Conservation (phyloP, 306 rosid species). For the Pyrus communis region DNA sequence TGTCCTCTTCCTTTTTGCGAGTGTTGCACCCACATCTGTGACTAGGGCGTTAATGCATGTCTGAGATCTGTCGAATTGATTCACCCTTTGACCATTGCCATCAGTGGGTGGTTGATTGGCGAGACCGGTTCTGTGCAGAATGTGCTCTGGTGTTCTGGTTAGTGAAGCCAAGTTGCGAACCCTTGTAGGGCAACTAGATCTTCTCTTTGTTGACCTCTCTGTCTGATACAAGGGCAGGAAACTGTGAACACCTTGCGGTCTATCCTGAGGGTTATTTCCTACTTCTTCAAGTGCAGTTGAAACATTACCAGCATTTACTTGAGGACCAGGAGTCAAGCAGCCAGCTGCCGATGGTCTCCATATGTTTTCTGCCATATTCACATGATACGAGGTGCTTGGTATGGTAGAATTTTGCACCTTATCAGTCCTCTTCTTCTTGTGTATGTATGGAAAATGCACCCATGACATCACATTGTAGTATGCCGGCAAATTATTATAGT, state of each 20-base stretch:
- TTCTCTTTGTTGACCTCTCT: slow-evolving; percentile 30
- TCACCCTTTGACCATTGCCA: slow-evolving; percentile 13
- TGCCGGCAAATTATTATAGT: slow-evolving; percentile 6
- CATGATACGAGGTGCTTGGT: slow-evolving; percentile 10
- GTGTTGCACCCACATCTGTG: slow-evolving; percentile 27
- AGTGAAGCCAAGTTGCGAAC: slow-evolving; percentile 28
- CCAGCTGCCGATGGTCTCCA: slow-evolving; percentile 2
- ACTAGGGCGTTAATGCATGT: slow-evolving; percentile 35
- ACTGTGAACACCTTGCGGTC: slow-evolving; percentile 13
- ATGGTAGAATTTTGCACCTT: slow-evolving; percentile 5
- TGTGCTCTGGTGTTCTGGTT: slow-evolving; percentile 21
- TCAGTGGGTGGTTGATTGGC: slow-evolving; percentile 13
- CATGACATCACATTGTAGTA: slow-evolving; percentile 2
- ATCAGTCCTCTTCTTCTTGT: slow-evolving; percentile 23
- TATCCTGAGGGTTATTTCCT: not conserved
- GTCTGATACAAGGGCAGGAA: slow-evolving; percentile 7
- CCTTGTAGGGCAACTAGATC: slow-evolving; percentile 41
- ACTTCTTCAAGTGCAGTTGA: not conserved
- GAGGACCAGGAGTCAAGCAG: not conserved
- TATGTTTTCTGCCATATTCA: slow-evolving; percentile 2
- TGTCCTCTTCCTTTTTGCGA: slow-evolving; percentile 44
- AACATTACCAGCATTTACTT: not conserved
- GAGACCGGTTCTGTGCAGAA: slow-evolving; percentile 16
- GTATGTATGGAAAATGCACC: slow-evolving; percentile 13
- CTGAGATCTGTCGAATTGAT: slow-evolving; percentile 20